A percentile compares a stretch with the other conserved stretches of the same genome.
These are phyloP conservation scores for Talaromyces sp. DNA, from an alignment of 2,329 filamentous ascomycete species.

Conservation along the genomic window DNA sequence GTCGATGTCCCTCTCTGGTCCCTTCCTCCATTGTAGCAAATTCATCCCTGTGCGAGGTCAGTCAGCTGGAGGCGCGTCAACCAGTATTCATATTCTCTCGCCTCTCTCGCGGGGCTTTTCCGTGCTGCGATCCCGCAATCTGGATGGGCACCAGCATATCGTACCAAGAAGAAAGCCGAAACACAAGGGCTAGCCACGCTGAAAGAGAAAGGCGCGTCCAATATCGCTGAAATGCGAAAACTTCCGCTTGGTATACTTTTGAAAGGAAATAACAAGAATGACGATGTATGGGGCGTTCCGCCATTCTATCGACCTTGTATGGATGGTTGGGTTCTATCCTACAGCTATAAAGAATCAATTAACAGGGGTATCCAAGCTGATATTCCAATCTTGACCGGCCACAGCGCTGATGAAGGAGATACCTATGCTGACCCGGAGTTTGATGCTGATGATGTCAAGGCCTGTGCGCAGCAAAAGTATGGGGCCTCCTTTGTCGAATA, in stretches of 20 bases:
- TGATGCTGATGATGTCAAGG: constrained; percentile 28
- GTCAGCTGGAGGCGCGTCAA: constrained; percentile 22
- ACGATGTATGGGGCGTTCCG: constrained; percentile 29
- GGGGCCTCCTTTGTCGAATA: constrained; percentile 22
- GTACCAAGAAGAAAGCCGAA: not conserved
- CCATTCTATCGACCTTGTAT: constrained; percentile 31
- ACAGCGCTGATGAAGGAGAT: constrained; percentile 30
- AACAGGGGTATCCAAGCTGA: constrained; percentile 30
- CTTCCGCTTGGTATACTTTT: constrained; percentile 28
- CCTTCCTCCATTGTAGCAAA: not conserved
- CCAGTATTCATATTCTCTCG: constrained; percentile 19
- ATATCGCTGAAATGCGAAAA: constrained; percentile 39
- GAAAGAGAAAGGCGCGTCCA: constrained; percentile 31
- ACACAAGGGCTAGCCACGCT: not conserved
- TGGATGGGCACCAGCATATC: not conserved
- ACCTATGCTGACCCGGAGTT: constrained; percentile 23
- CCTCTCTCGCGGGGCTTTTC: not conserved
- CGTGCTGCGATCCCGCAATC: not conserved
- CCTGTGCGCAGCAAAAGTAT: constrained; percentile 33
- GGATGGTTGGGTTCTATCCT: constrained; percentile 27
- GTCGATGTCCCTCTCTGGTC: not conserved
- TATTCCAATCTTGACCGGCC: constrained; percentile 31
- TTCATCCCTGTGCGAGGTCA: constrained; percentile 16
- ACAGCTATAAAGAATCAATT: constrained; percentile 27
- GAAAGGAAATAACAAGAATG: constrained; percentile 24